Evolutionary conservation across 495 filamentous ascomycete species (phyloP).

Genomic region (Aspergillus baeticus): DNA sequence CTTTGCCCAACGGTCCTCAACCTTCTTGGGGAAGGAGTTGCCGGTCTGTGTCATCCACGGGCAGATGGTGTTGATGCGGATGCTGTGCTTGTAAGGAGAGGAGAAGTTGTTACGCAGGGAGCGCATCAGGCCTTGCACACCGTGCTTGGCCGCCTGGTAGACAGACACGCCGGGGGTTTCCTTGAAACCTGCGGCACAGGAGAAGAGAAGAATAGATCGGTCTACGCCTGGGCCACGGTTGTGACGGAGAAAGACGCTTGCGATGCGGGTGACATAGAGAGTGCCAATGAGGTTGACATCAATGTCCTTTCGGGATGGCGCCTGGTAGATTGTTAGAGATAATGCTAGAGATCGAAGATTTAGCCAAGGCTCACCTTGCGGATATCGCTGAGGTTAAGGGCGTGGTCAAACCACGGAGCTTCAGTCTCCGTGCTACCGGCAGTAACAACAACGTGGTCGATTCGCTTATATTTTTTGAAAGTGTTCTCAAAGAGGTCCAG

Average conservation of each 20-base stretch:
- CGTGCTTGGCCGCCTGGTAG: slow-evolving; percentile 52
- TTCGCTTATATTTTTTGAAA: slow-evolving; percentile 43
- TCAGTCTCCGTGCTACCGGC: slow-evolving; percentile 48
- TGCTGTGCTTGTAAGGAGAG: slow-evolving; percentile 33
- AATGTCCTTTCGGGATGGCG: slow-evolving; percentile 43
- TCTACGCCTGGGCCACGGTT: slow-evolving; percentile 38
- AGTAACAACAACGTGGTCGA: slow-evolving; percentile 53
- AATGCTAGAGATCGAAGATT: too few relatives aligned
- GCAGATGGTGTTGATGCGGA: slow-evolving; percentile 54
- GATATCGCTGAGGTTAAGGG: slow-evolving; percentile 32
- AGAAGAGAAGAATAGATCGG: slow-evolving; percentile 47
- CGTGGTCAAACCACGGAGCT: slow-evolving; percentile 45
- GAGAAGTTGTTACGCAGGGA: slow-evolving; percentile 42
- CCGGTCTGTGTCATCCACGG: slow-evolving; percentile 53
- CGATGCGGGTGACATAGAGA: slow-evolving; percentile 46
- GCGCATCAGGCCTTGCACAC: slow-evolving; percentile 49
- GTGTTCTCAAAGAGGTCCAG: slow-evolving; percentile 44
- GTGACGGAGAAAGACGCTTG: slow-evolving; percentile 45
- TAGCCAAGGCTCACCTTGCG: slow-evolving; percentile 31
- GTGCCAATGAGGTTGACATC: slow-evolving; percentile 51
- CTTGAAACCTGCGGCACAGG: slow-evolving; percentile 45
- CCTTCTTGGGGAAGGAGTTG: slow-evolving; percentile 33
- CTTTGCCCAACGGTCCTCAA: slow-evolving; percentile 41
- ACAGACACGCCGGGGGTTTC: slow-evolving; percentile 46
- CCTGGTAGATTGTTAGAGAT: not conserved